These are phyloP conservation scores for Cystobasidium ongulense DNA, from an alignment of 768 basidiomycete genomes.

Conservation along the genomic window DNA sequence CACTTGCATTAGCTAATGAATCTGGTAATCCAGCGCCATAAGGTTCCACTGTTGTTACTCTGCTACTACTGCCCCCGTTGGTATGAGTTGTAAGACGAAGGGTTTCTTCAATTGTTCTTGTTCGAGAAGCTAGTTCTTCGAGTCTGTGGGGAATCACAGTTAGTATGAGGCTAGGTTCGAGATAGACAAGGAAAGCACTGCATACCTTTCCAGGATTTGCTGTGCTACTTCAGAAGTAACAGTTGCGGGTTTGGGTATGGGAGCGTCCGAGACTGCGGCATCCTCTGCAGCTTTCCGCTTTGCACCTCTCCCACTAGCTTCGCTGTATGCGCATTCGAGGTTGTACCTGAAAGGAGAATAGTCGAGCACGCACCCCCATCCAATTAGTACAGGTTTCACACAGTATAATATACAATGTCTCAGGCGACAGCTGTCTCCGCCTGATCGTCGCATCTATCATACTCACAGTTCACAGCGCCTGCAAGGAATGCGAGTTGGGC, in stretches of 20 bases:
- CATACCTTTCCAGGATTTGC: conserved; percentile 9
- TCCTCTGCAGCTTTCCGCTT: conserved; percentile 22
- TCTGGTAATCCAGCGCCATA: conserved; percentile 10
- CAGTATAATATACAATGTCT: background rate
- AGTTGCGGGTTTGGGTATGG: background rate
- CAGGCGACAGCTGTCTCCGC: background rate
- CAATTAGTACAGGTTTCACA: background rate
- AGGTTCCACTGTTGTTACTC: background rate
- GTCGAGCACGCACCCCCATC: no score
- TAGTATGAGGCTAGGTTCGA: background rate
- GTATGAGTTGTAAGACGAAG: background rate
- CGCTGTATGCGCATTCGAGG: conserved; percentile 26
- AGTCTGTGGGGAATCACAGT: background rate
- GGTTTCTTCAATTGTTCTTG: conserved; percentile 13
- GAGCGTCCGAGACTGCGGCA: background rate
- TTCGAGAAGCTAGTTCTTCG: conserved; percentile 16
- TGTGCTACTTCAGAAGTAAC: conserved; percentile 14
- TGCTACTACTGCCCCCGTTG: background rate
- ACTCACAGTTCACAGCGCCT: conserved; percentile 27
- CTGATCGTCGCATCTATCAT: background rate
- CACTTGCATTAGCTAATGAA: background rate
- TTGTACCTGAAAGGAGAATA: conserved; percentile 23
- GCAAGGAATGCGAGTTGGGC: conserved; percentile 21
- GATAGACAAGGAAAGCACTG: background rate
- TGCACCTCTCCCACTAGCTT: background rate